These are phyloP conservation scores for Salix caprea DNA, from an alignment of 345 rosid species.

Conservation along the genomic window DNA sequence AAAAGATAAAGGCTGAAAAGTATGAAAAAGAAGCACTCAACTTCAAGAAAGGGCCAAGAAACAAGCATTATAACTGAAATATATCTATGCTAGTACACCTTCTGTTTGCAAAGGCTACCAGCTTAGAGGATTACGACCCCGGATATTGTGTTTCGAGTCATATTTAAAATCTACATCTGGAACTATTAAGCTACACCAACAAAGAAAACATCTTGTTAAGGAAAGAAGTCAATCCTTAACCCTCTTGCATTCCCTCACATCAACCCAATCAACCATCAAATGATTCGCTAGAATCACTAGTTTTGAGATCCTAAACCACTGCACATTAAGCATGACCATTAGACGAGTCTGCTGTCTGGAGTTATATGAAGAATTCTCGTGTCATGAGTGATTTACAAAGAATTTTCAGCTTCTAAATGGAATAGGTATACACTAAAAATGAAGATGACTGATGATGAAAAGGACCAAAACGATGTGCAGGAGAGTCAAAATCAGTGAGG, in stretches of 20 bases:
- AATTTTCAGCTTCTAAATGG: not conserved
- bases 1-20: not conserved
- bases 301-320: not conserved
- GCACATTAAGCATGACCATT: not conserved
- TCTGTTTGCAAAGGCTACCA: not conserved
- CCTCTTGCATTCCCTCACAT: not conserved
- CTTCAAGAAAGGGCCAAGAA: not conserved
- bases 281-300: not conserved
- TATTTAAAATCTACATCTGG: not conserved
- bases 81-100: not conserved
- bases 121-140: not conserved
- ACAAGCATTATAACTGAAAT: not conserved
- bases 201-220: not conserved
- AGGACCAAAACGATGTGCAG: not conserved
- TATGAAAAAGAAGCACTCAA: not conserved
- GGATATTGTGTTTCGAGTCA: too few relatives aligned
- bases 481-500: not conserved
- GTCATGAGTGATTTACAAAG: not conserved
- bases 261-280: not conserved
- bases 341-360: too few relatives aligned
- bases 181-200: not conserved
- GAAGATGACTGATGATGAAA: not conserved
- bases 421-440: not conserved
- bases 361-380: not conserved
- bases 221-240: not conserved